Percentiles rank a stretch among this genome's conserved stretches.
phyloP scores from a whole-genome alignment of 1,284 basidiomycete species.

The Ceratobasidium sp. region DNA sequence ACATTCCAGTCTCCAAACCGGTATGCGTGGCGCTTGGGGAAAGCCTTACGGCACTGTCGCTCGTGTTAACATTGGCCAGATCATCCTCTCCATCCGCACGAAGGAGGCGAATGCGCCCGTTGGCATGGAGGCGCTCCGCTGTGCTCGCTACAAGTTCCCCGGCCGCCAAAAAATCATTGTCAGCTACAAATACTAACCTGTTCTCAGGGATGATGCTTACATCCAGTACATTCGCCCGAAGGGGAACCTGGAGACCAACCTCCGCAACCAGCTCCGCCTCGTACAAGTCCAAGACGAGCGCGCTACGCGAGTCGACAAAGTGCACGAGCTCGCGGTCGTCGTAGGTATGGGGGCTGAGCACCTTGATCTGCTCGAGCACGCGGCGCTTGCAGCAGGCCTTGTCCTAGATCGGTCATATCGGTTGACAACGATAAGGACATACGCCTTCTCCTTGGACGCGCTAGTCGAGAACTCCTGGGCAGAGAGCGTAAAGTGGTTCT shows the following conservation, averaged over 20 bases:
- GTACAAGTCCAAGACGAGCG: constrained; percentile 60
- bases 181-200: constrained; percentile 47
- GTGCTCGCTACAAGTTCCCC: constrained; percentile 99
- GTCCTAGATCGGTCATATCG: constrained; percentile 95
- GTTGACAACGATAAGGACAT: constrained; percentile 99
- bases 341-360: constrained; percentile 91
- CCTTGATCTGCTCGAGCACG: constrained; percentile 94
- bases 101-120: constrained; percentile 90
- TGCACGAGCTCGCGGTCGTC: constrained; percentile 96
- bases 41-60: constrained; percentile 97
- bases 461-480: constrained; percentile 95
- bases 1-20: constrained; percentile 84
- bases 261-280: constrained; percentile 82
- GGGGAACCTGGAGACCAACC: constrained; percentile 85
- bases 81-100: constrained; percentile 94
- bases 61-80: constrained; percentile 96
- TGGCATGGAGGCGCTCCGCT: constrained; percentile 95
- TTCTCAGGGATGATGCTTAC: constrained; percentile 78
- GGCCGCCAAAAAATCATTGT: constrained; percentile 98
- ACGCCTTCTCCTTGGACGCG: constrained; percentile 97
- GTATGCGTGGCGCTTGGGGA: constrained; percentile 99
- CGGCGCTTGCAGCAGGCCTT: constrained; percentile 91
- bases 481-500: constrained; percentile 98
- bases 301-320: constrained; percentile 92
- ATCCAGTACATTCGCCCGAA: constrained; percentile 91